Conservation (phyloP, 2,329 filamentous ascomycete species). For the Xylariaceae sp. region DNA sequence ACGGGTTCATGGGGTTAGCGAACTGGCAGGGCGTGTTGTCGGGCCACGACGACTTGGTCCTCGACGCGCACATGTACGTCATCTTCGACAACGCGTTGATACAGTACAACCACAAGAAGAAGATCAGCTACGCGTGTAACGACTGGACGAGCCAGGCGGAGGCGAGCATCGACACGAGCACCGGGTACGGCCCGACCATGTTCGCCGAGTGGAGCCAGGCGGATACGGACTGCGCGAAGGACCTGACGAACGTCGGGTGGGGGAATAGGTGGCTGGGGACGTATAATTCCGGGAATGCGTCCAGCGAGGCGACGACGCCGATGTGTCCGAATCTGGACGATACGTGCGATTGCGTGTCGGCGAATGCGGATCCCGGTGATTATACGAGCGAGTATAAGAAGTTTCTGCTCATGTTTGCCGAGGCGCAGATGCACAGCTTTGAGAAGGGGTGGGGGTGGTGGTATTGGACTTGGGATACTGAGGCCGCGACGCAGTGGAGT, state of each 20-base stretch:
- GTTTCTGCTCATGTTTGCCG: conserved; percentile 84
- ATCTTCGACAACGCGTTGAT: conserved; percentile 95
- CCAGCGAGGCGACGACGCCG: conserved; percentile 61
- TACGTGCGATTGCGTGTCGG: conserved; percentile 67
- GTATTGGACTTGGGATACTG: conserved; percentile 98
- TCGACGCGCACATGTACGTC: conserved; percentile 98
- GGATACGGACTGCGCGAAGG: conserved; percentile 85
- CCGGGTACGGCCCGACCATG: conserved; percentile 87
- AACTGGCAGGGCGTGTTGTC: conserved; percentile 88
- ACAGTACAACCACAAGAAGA: conserved; percentile 72
- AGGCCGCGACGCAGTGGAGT: conserved; percentile 84
- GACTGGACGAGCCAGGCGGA: conserved; percentile 80
- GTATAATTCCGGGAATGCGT: conserved; percentile 62
- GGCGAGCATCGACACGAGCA: conserved; percentile 65
- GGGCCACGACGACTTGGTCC: conserved; percentile 65
- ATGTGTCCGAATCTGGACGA: conserved; percentile 66
- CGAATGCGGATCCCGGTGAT: conserved; percentile 66
- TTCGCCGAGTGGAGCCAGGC: conserved; percentile 98
- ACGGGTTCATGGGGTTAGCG: conserved; percentile 86
- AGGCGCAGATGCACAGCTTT: conserved; percentile 94
- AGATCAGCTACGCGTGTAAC: conserved; percentile 81
- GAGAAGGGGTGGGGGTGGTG: conserved; percentile 96
- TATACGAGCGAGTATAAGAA: conserved; percentile 76
- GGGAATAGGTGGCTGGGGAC: conserved; percentile 93
- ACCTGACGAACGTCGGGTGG: conserved; percentile 84